These are phyloP conservation scores for Rhizoctonia solani DNA, from an alignment of 1,284 basidiomycete species.

Conservation along the genomic window DNA sequence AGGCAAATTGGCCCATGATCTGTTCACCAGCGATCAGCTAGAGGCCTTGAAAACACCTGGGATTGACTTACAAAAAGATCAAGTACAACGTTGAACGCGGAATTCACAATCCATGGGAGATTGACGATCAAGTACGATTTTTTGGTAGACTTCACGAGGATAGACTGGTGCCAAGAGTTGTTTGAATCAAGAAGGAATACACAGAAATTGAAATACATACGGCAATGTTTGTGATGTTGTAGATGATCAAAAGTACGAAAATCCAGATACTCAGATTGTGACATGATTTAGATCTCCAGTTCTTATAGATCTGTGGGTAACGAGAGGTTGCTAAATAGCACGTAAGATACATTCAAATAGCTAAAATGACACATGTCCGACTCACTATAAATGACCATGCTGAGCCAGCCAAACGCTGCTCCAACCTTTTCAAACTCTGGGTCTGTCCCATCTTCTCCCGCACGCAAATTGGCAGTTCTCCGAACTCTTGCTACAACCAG, in stretches of 20 bases:
- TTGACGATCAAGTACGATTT: slow-evolving; percentile 21
- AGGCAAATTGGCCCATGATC: slow-evolving; percentile 20
- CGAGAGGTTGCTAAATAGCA: slow-evolving; percentile 10
- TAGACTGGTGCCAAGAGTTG: no score
- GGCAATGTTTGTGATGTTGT: no score
- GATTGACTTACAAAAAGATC: slow-evolving; percentile 1
- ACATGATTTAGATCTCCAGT: slow-evolving; percentile 33
- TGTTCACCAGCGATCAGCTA: background rate
- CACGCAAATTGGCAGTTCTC: slow-evolving; percentile 9
- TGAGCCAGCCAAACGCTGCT: slow-evolving; percentile 30
- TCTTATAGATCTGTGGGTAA: slow-evolving; percentile 33
- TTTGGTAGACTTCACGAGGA: slow-evolving; percentile 14
- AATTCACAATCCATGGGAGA: slow-evolving; percentile 26
- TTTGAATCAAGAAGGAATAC: no score
- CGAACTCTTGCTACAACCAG: slow-evolving; percentile 20
- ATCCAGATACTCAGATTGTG: background rate
- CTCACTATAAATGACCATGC: slow-evolving; percentile 33
- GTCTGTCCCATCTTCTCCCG: slow-evolving; percentile 34
- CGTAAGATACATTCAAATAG: no score
- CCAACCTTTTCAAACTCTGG: slow-evolving; percentile 15
- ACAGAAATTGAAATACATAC: no score
- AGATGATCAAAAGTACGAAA: background rate
- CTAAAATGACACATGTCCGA: background rate
- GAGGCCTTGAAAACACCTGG: background rate
- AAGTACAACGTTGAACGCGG: slow-evolving; percentile 10